Evolutionary conservation across 345 rosid genomes (phyloP).

Genomic region (Salix caprea): DNA sequence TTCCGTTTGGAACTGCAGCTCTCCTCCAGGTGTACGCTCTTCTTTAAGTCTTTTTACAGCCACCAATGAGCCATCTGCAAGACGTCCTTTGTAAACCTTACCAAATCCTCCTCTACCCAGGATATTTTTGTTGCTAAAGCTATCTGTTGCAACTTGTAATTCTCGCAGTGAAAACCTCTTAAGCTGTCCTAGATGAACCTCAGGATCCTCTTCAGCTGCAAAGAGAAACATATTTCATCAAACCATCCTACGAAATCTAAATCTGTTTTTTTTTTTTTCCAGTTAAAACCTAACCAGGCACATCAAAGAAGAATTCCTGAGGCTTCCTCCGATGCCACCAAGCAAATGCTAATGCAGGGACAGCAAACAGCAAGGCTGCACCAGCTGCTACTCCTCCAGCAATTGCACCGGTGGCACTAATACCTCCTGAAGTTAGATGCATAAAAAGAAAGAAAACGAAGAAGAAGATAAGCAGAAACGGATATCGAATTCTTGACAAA

Average conservation of each 20-base stretch:
- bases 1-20: slow-evolving; percentile 96
- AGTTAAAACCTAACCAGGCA: slow-evolving; percentile 60
- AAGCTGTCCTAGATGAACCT: slow-evolving; percentile 95
- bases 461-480: neutral
- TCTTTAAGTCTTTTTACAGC: slow-evolving; percentile 96
- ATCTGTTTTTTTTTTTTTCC: neutral
- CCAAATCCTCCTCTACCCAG: slow-evolving; percentile 99
- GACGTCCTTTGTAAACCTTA: slow-evolving; percentile 89
- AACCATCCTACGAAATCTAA: neutral
- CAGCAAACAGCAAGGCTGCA: slow-evolving; percentile 94
- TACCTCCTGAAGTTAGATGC: slow-evolving; percentile 54
- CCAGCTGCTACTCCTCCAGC: slow-evolving; percentile 99
- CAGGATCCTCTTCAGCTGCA: slow-evolving; percentile 98
- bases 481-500: neutral
- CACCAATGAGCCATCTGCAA: slow-evolving; percentile 86
- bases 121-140: slow-evolving; percentile 85
- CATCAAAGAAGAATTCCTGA: slow-evolving; percentile 85
- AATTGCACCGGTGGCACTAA: slow-evolving; percentile 81
- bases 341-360: slow-evolving; percentile 96
- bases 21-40: slow-evolving; percentile 97
- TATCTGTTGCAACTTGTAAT: slow-evolving; percentile 90
- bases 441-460: neutral
- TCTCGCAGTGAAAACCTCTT: slow-evolving; percentile 92
- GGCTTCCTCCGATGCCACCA: slow-evolving; percentile 97
- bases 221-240: neutral